Percentiles rank a stretch among this genome's conserved stretches.
These are phyloP conservation scores for Dioscorea dumetorum DNA, from an alignment of 106 monocot genomes.

Conservation along the genomic window DNA sequence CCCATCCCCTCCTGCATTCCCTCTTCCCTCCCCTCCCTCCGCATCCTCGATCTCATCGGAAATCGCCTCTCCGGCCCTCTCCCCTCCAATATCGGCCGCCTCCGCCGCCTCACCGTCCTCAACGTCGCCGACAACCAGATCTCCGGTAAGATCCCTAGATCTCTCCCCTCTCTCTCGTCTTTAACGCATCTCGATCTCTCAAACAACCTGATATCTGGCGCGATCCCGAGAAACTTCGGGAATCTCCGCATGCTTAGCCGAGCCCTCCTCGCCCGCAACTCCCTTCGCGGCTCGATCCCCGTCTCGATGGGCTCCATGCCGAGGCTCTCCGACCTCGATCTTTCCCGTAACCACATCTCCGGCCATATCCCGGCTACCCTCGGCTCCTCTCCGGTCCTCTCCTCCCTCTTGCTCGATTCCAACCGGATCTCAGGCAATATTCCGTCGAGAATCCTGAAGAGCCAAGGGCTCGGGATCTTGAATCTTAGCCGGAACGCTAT, in stretches of 20 bases:
- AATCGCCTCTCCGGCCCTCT: conserved; percentile 55
- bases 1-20: conserved; percentile 14
- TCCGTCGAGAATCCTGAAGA: too few relatives aligned
- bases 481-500: conserved; percentile 14
- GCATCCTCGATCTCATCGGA: conserved; percentile 45
- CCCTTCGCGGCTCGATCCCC: conserved; percentile 19
- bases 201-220: conserved; percentile 1
- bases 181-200: conserved; percentile 14
- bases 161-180: neutral
- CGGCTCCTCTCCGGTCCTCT: conserved; percentile 5
- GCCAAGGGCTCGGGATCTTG: conserved; percentile 7
- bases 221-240: conserved; percentile 2
- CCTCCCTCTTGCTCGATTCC: conserved; percentile 5
- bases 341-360: conserved; percentile 15
- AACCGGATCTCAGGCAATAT: conserved; percentile 1
- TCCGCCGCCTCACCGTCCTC: conserved; percentile 31
- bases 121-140: conserved; percentile 59
- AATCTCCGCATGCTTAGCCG: conserved; percentile 1
- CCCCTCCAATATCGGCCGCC: conserved; percentile 49
- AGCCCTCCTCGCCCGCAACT: conserved; percentile 4
- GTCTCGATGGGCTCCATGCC: conserved; percentile 20
- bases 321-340: conserved; percentile 14
- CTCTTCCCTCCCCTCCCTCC: conserved; percentile 20
- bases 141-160: conserved; percentile 32
- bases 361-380: conserved; percentile 11